Conservation (phyloP, 768 basidiomycete genomes). For the Pleurotus citrinopileatus region DNA sequence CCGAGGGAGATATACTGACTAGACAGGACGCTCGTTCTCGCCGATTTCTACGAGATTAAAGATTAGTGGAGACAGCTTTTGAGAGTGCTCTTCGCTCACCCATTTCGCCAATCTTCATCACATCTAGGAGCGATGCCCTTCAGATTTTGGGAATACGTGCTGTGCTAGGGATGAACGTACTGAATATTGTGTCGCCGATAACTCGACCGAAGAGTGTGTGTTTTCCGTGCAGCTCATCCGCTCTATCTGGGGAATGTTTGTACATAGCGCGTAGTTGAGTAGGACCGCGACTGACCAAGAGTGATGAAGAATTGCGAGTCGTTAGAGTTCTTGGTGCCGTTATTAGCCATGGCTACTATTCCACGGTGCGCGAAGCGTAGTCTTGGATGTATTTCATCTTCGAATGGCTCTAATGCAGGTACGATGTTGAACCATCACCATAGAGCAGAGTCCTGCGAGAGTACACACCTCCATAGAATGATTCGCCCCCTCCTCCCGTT, state of each 20-base stretch:
- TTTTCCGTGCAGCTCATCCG: conserved; percentile 91
- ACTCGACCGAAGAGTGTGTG: conserved; percentile 93
- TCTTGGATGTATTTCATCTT: conserved; percentile 92
- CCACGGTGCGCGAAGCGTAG: conserved; percentile 89
- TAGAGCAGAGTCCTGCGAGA: not conserved
- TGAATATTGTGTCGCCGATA: conserved; percentile 87
- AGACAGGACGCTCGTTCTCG: conserved; percentile 72
- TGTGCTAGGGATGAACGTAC: conserved; percentile 41
- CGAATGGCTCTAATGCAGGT: conserved; percentile 71
- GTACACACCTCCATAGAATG: conserved; percentile 83
- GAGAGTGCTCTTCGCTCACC: conserved; percentile 49
- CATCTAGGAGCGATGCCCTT: conserved; percentile 48
- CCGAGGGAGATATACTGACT: conserved; percentile 50
- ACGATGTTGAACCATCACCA: not conserved
- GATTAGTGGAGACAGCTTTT: not conserved
- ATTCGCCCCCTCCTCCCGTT: conserved; percentile 90
- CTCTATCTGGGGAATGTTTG: conserved; percentile 54
- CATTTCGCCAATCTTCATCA: conserved; percentile 86
- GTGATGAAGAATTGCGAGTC: conserved; percentile 97
- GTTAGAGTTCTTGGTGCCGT: conserved; percentile 82
- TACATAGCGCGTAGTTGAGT: not conserved
- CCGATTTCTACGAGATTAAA: not conserved
- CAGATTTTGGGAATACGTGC: not conserved
- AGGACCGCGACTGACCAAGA: conserved; percentile 49
- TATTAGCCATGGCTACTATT: conserved; percentile 92